Conservation (phyloP, 2,329 filamentous ascomycete genomes). For the Hyphodiscus sp. region DNA sequence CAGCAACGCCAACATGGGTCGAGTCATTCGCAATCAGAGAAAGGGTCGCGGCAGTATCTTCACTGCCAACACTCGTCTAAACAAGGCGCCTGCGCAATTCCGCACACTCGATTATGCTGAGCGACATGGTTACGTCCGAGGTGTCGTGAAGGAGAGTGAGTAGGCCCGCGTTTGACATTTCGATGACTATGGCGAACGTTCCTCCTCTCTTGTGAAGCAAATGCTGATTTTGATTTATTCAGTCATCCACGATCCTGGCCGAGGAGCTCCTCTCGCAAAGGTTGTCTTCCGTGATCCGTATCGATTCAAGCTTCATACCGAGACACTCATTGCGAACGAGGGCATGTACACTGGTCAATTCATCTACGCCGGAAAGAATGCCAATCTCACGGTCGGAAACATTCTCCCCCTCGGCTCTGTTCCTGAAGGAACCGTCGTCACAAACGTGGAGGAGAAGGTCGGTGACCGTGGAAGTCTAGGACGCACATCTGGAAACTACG, state of each 20-base stretch:
- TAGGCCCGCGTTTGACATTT: slow-evolving; percentile 60
- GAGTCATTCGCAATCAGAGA: slow-evolving; percentile 73
- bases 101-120: slow-evolving; percentile 93
- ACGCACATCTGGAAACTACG: slow-evolving; percentile 98
- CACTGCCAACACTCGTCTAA: slow-evolving; percentile 78
- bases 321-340: slow-evolving; percentile 99
- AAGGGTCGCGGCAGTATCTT: slow-evolving; percentile 74
- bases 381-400: slow-evolving; percentile 93
- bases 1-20: slow-evolving; percentile 16
- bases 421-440: slow-evolving; percentile 98
- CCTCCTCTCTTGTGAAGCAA: not conserved
- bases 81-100: slow-evolving; percentile 95
- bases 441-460: slow-evolving; percentile 98
- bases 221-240: not conserved
- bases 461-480: slow-evolving; percentile 95
- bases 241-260: slow-evolving; percentile 83
- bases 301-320: slow-evolving; percentile 93
- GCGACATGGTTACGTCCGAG: slow-evolving; percentile 95
- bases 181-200: slow-evolving; percentile 79
- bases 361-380: slow-evolving; percentile 99
- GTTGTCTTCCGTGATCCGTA: slow-evolving; percentile 97
- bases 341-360: slow-evolving; percentile 99
- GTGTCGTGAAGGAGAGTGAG: slow-evolving; percentile 77
- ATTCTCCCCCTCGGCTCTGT: slow-evolving; percentile 89
- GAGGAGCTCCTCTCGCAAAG: slow-evolving; percentile 95